Conservation (phyloP, 164 flowering plant species). For the Kingdonia uniflora region DNA sequence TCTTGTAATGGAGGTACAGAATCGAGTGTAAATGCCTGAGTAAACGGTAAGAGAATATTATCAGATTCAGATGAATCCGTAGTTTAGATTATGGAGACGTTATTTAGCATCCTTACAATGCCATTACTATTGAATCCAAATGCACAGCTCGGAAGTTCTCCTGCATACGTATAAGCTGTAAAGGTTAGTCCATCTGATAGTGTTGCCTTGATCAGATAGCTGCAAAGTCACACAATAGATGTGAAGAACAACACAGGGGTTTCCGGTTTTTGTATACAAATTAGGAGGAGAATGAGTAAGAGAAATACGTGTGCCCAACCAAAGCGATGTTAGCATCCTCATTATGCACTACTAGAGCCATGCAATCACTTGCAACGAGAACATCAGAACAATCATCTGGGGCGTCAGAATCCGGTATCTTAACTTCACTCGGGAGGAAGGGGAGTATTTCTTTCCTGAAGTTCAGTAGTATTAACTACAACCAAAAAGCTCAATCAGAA, state of each 20-base stretch:
- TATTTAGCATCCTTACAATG: constrained; percentile 31
- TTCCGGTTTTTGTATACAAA: neutral
- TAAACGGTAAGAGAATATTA: neutral
- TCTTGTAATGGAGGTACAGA: constrained; percentile 61
- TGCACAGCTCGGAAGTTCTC: constrained; percentile 88
- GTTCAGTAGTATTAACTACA: constrained; percentile 60
- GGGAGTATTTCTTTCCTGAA: constrained; percentile 85
- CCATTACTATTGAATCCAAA: constrained; percentile 77
- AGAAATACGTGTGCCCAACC: constrained; percentile 57
- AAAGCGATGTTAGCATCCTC: constrained; percentile 80
- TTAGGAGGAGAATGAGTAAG: neutral
- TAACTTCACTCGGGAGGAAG: constrained; percentile 32
- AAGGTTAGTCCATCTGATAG: constrained; percentile 44
- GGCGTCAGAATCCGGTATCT: constrained; percentile 10
- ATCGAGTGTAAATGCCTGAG: constrained; percentile 72
- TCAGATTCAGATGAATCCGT: neutral
- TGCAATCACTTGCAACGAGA: constrained; percentile 45
- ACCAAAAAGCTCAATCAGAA: neutral
- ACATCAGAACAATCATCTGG: constrained; percentile 68
- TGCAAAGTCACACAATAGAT: constrained; percentile 19
- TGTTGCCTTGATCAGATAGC: constrained; percentile 53
- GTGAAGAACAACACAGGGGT: neutral
- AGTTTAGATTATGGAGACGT: neutral
- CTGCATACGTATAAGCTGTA: constrained; percentile 80
- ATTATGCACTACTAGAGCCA: constrained; percentile 77